A percentile compares a stretch with the other conserved stretches of the same genome.
Evolutionary conservation across 495 filamentous ascomycete species (phyloP).

Genomic region (Durotheca rogersii): DNA sequence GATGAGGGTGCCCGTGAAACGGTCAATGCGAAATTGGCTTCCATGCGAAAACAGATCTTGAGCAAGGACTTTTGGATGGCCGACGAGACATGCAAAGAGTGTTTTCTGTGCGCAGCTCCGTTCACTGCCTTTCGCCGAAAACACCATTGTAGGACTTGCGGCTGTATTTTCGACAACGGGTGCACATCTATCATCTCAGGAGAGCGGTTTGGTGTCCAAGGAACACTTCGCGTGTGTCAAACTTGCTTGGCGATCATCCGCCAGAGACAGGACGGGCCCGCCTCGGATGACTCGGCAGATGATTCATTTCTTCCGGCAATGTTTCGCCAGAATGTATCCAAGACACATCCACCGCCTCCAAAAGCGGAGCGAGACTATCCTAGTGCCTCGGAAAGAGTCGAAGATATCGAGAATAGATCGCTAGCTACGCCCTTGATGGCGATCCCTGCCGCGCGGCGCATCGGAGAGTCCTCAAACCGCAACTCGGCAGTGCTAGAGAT

Average conservation of each 20-base stretch:
- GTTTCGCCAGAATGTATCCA: slow-evolving; percentile 53
- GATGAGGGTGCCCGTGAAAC: slow-evolving; percentile 59
- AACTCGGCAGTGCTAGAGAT: slow-evolving; percentile 91
- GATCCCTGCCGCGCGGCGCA: slow-evolving; percentile 81
- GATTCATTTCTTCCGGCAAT: slow-evolving; percentile 57
- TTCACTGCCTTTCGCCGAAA: slow-evolving; percentile 95
- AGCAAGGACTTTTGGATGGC: slow-evolving; percentile 99
- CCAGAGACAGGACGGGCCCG: slow-evolving; percentile 81
- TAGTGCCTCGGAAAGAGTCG: slow-evolving; percentile 44
- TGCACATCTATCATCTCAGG: slow-evolving; percentile 90
- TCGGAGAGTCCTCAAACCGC: slow-evolving; percentile 76
- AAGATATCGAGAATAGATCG: slow-evolving; percentile 44
- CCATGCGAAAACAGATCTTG: slow-evolving; percentile 78
- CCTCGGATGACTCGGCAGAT: slow-evolving; percentile 80
- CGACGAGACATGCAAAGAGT: slow-evolving; percentile 97
- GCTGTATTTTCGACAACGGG: slow-evolving; percentile 96
- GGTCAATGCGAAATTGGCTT: slow-evolving; percentile 61
- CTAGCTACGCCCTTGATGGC: slow-evolving; percentile 71
- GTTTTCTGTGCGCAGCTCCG: slow-evolving; percentile 84
- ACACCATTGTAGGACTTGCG: slow-evolving; percentile 92
- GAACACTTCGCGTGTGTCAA: slow-evolving; percentile 87
- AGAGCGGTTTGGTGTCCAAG: slow-evolving; percentile 80
- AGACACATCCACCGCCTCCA: slow-evolving; percentile 27
- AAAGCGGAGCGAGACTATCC: slow-evolving; percentile 39
- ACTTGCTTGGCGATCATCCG: slow-evolving; percentile 92